Conservation (phyloP, 2,329 filamentous ascomycete genomes). For the Coleophoma cylindrospora region DNA sequence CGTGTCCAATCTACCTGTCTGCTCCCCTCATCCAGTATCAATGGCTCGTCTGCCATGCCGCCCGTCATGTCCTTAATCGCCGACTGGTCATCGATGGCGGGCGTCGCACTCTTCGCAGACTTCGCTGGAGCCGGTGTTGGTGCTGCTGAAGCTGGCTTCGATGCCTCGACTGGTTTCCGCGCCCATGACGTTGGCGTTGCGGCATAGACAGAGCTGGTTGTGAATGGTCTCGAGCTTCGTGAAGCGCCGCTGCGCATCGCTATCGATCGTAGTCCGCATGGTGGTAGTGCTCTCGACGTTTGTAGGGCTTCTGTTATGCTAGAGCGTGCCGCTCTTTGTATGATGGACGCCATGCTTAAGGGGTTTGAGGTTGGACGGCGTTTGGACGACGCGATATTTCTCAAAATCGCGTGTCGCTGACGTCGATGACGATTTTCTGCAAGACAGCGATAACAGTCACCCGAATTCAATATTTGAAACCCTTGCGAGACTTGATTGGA, state of each 20-base stretch:
- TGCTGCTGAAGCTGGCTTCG: constrained; percentile 11
- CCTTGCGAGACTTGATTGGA: too few relatives aligned
- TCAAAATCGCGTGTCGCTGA: constrained; percentile 8
- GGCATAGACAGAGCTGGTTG: constrained; percentile 13
- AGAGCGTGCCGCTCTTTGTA: constrained; percentile 18
- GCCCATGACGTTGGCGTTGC: constrained; percentile 18
- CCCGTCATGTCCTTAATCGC: constrained; percentile 34
- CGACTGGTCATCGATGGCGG: constrained; percentile 38
- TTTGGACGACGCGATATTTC: constrained; percentile 8
- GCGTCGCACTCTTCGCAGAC: constrained; percentile 85
- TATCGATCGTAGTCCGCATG: background rate
- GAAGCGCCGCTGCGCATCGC: background rate
- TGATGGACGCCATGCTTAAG: constrained; percentile 11
- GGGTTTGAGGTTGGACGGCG: constrained; percentile 8
- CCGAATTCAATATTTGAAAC: background rate
- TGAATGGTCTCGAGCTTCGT: constrained; percentile 13
- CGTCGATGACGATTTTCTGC: background rate
- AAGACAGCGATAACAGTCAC: background rate
- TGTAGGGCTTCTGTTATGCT: constrained; percentile 9
- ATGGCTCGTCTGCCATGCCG: constrained; percentile 45
- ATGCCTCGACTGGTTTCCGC: constrained; percentile 10
- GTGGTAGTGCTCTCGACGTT: constrained; percentile 2
- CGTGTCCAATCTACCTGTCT: constrained; percentile 67
- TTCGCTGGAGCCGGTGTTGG: constrained; percentile 11
- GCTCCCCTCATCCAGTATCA: constrained; percentile 39